These are phyloP conservation scores for Actinomortierella wolfii DNA, from an alignment of 371 early-diverging fungal species.

Conservation along the genomic window DNA sequence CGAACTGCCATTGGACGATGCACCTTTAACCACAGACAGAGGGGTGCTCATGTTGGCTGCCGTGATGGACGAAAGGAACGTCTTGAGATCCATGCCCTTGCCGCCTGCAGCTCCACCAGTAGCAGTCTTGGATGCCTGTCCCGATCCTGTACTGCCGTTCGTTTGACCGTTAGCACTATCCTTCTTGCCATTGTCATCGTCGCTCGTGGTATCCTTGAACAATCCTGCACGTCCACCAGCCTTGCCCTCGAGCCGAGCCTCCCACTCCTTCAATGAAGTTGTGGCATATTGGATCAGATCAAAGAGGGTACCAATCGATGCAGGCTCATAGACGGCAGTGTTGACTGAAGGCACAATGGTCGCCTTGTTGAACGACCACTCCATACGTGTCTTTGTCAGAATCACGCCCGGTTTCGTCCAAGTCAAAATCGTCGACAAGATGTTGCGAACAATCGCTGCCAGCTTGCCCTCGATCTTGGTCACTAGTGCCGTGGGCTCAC, in stretches of 20 bases:
- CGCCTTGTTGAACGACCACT: constrained; percentile 37
- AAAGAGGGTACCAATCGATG: constrained; percentile 44
- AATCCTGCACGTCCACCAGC: constrained; percentile 40
- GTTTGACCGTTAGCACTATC: background rate
- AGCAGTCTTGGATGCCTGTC: no score
- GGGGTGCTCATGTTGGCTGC: no score
- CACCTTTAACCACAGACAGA: no score
- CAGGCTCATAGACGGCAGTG: constrained; percentile 41
- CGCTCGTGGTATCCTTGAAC: constrained; percentile 25
- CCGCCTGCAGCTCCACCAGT: no score
- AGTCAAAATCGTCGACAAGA: constrained; percentile 30
- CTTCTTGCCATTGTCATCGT: constrained; percentile 11
- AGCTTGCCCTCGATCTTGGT: constrained; percentile 36
- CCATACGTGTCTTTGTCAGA: constrained; percentile 32
- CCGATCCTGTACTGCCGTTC: no score
- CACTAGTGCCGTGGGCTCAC: constrained; percentile 6
- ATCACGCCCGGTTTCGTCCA: constrained; percentile 43
- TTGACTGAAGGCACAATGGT: constrained; percentile 30
- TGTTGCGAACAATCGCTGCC: constrained; percentile 41
- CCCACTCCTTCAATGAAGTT: constrained; percentile 46
- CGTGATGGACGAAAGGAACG: no score
- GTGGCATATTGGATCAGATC: constrained; percentile 41
- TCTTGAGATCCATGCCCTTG: no score
- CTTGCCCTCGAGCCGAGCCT: constrained; percentile 45
- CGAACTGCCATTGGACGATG: background rate